A percentile compares a stretch with the other conserved stretches of the same genome.
Evolutionary conservation across 352 stramenopile species (phyloP).

Genomic region (Phytopythium vexans): DNA sequence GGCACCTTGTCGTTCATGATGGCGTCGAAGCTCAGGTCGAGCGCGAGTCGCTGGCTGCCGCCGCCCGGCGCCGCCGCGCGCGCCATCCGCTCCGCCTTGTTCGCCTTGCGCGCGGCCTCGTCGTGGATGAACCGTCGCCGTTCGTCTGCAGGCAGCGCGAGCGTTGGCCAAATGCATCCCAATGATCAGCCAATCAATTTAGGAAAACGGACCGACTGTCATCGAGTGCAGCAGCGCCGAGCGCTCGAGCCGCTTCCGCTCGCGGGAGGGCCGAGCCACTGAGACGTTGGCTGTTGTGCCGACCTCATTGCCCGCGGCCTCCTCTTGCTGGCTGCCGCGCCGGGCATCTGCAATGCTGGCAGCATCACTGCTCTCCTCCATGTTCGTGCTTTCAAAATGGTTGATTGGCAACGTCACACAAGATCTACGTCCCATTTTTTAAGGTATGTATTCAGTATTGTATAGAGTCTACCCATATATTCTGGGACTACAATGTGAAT

Average conservation of each 20-base stretch:
- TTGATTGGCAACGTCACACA: too few relatives aligned
- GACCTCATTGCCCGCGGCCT: too few relatives aligned
- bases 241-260: slow-evolving; percentile 52
- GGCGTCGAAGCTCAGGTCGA: slow-evolving; percentile 70
- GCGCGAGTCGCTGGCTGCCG: slow-evolving; percentile 39
- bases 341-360: too few relatives aligned
- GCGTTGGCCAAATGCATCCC: not conserved
- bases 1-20: slow-evolving; percentile 82
- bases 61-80: slow-evolving; percentile 15
- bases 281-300: too few relatives aligned
- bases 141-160: slow-evolving; percentile 29
- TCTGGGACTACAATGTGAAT: too few relatives aligned
- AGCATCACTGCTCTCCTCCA: too few relatives aligned
- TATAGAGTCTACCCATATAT: too few relatives aligned
- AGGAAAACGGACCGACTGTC: slow-evolving; percentile 34
- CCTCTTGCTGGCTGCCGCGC: too few relatives aligned
- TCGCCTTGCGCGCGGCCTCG: slow-evolving; percentile 32
- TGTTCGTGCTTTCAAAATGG: too few relatives aligned
- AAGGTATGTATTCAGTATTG: too few relatives aligned
- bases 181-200: not conserved
- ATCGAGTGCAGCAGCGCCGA: slow-evolving; percentile 57
- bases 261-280: slow-evolving; percentile 15
- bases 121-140: slow-evolving; percentile 41
- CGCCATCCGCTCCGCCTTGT: slow-evolving; percentile 25
- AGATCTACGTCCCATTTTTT: too few relatives aligned